Evolutionary conservation across 2,329 filamentous ascomycete genomes (phyloP), one percentile per base, ranked within the genome.

Genomic region (Hortaea werneckii): DNA sequence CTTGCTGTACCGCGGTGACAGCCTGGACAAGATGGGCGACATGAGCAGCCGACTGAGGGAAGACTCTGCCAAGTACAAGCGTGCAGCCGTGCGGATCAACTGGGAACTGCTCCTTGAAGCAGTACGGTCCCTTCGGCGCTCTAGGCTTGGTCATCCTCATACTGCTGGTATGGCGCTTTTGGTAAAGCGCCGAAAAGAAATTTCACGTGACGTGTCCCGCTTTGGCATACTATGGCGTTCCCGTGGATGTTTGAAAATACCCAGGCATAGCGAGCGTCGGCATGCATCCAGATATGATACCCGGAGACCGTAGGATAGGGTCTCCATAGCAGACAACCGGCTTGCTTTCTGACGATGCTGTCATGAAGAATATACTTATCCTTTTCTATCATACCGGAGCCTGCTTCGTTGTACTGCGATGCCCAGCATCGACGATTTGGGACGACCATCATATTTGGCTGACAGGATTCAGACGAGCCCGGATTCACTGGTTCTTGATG

Each of bases 81-180:
- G 84, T 63, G 92, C 92, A 3, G 92, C 92, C 1, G 88, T 95
- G 46, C 78, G 85, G 62, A 98, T 98, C 66, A 98, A 98, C 67
- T 98, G 92, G 94, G 90, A 98, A 67, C 70, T 96, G 65, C 71
- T 98, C 64, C 55, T 96, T 96, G 51, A 95, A 95, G 75, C 90
- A 95, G 70, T 98, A 96, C 63, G 92, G 88, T 1, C 92, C 92
- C 3, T 82, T 96, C 67, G 90, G 78, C 28, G 87, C 77, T 2
- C 71, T 96, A 47, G 87, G 77, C 1, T 73, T 95, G 47, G 80
- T 96, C 52, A 82, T 96, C 50, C 65, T 96, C 44, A 65, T 95
- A 52, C 88, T 96, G 67, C 69, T 96, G 51, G 94, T 85, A 77
- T 90, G 87, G 84, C 80, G 88, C 52, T 95, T 96, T 71, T 94